A percentile compares a stretch with the other conserved stretches of the same genome.
Evolutionary conservation across 176 grass and related monocot genomes (phyloP).

Genomic region (Ampelocalamus luodianensis): DNA sequence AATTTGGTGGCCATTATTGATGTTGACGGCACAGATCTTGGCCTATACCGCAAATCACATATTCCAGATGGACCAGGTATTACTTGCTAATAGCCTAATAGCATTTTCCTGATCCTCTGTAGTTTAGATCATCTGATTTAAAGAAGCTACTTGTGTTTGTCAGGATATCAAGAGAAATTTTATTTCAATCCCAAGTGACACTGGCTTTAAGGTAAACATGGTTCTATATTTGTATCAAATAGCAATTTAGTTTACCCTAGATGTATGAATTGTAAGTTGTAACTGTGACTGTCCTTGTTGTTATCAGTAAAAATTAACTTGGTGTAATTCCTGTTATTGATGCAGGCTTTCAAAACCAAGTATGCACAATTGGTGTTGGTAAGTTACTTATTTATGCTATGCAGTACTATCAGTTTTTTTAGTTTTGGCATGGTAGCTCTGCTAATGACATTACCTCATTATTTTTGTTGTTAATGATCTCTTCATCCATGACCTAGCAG

Average conservation of each 20-base stretch:
- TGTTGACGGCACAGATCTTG: constrained; percentile 89
- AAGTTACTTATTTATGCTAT: constrained; percentile 43
- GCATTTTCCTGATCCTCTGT: not conserved
- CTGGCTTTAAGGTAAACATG: constrained; percentile 79
- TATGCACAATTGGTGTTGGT: constrained; percentile 96
- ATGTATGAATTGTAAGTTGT: not conserved
- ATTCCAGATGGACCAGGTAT: constrained; percentile 96
- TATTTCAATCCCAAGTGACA: constrained; percentile 92
- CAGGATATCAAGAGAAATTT: constrained; percentile 96
- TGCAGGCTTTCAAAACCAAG: constrained; percentile 84
- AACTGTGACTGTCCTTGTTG: constrained; percentile 4
- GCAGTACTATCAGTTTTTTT: not conserved
- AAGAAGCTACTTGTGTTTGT: constrained; percentile 19
- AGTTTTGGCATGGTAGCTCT: not conserved
- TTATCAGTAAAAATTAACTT: constrained; percentile 6
- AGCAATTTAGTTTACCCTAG: constrained; percentile 14
- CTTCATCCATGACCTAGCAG: constrained; percentile 32
- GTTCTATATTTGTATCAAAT: not conserved
- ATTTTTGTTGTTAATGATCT: not conserved
- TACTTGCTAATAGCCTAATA: not conserved
- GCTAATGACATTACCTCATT: not conserved
- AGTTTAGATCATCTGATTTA: not conserved
- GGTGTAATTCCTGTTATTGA: constrained; percentile 6
- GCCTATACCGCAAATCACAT: constrained; percentile 93
- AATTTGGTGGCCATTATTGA: constrained; percentile 91